These are phyloP conservation scores for Sanghuangporus weigelae DNA, from an alignment of 1,284 basidiomycete species.

Conservation along the genomic window DNA sequence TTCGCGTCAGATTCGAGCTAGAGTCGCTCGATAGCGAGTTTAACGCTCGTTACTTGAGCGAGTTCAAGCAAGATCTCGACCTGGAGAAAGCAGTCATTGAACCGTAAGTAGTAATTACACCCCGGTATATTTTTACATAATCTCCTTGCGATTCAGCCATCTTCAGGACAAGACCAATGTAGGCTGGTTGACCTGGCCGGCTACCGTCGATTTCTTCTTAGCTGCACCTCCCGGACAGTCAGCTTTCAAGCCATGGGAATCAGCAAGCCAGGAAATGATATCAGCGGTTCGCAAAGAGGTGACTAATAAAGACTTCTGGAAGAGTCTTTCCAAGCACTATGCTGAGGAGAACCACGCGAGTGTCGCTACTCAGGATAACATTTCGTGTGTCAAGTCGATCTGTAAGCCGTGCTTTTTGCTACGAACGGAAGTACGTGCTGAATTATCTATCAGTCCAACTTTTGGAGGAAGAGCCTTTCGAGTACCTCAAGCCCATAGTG, in stretches of 20 bases:
- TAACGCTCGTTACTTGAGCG: conserved; percentile 49
- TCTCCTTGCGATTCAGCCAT: conserved; percentile 25
- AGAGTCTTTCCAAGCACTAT: conserved; percentile 52
- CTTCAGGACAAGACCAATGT: conserved; percentile 46
- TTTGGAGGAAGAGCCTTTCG: conserved; percentile 60
- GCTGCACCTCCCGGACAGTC: conserved; percentile 43
- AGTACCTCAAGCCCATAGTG: conserved; percentile 46
- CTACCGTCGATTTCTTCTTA: conserved; percentile 39
- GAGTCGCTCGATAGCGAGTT: conserved; percentile 49
- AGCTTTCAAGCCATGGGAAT: conserved; percentile 54
- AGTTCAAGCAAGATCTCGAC: conserved; percentile 43
- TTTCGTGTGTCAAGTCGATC: conserved; percentile 69
- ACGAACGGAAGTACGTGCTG: not conserved
- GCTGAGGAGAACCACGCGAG: conserved; percentile 63
- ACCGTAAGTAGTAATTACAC: conserved; percentile 36
- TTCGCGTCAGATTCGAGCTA: conserved; percentile 46
- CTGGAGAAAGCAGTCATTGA: conserved; percentile 27
- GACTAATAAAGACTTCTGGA: conserved; percentile 49
- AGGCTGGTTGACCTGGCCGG: conserved; percentile 59
- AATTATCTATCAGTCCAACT: conserved; percentile 49
- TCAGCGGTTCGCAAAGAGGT: conserved; percentile 41
- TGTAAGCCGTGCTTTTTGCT: conserved; percentile 38
- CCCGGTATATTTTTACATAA: not conserved
- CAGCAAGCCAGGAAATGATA: conserved; percentile 40
- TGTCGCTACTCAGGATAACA: conserved; percentile 56